Evolutionary conservation across 371 early-diverging fungal species (phyloP), one percentile per base, ranked within the genome.

Genomic region (Funneliformis caledonium): DNA sequence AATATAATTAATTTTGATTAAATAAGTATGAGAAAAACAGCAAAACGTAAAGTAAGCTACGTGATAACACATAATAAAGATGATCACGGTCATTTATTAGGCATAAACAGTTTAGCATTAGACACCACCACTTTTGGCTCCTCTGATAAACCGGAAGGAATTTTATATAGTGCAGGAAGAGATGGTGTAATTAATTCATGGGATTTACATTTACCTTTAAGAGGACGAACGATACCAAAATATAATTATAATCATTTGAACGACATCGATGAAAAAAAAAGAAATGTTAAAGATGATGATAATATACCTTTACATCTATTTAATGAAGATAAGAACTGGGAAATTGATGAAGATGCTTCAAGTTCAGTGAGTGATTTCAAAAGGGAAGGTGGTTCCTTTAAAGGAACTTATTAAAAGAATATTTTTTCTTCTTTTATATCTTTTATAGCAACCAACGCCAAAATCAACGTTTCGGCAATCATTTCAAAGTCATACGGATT

Each of bases 151-250:
- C 85, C 85, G 1, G 89, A 88, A 16, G 95, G 94, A n/a, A 85
- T 93, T 42, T 90, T 98, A 37, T 96, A 96, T 84, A 92, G 96
- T 19, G 98, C 93, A 56, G 96, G 97, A 19, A 88, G 97, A 76
- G 98, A 98, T 86, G 95, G 96, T 79, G 88, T 93, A 45, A 92
- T 97, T 42, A 93, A 95, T 31, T 89, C 93, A 2, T 98, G 98
- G 98, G 90, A 94, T 81, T 86, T 95, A 52, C 88, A 92, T 76
- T 82, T 94, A 26, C 67, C 52, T 56, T 59, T 56, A 65, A 48
- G 62, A 69, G 33, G 14, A 74, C 65, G 78, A 31, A 48, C n/a
- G 60, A 22, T 70, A 12, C 11, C 43, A 26, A 72, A 19, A 2
- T 33, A 68, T 52, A 50, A 48, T 22, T 10, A 11, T 22, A 75